These are phyloP conservation scores for Taphrina communis DNA, from an alignment of 1,139 yeast genomes.

Conservation along the genomic window DNA sequence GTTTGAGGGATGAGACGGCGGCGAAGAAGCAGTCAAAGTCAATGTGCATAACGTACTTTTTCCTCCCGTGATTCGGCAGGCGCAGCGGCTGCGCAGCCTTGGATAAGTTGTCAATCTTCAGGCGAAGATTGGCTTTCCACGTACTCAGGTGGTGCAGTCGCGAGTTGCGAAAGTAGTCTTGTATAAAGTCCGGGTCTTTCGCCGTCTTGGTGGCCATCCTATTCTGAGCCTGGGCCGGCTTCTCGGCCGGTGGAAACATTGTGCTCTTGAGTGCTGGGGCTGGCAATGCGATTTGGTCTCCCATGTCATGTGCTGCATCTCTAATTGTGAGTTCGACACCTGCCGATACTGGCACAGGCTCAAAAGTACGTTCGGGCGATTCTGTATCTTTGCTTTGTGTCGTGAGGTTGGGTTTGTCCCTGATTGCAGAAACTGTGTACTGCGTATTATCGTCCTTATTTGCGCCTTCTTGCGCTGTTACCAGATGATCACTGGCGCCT, in stretches of 20 bases:
- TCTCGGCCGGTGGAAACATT: neutral
- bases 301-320: neutral
- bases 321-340: neutral
- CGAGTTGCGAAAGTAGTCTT: conserved; percentile 75
- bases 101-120: conserved; percentile 61
- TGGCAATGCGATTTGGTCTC: neutral
- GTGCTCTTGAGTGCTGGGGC: neutral
- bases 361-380: neutral
- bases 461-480: neutral
- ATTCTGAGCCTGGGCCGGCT: neutral
- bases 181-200: conserved; percentile 76
- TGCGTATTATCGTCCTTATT: neutral
- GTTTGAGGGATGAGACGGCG: conserved; percentile 71
- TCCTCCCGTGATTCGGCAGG: conserved; percentile 2
- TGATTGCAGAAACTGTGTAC: neutral
- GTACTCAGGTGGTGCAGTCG: conserved; percentile 84
- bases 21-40: conserved; percentile 97
- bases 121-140: conserved; percentile 80
- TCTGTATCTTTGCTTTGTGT: neutral
- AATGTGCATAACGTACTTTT: conserved; percentile 66
- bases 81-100: conserved; percentile 44
- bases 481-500: neutral
- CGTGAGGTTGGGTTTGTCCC: neutral
- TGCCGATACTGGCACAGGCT: neutral
- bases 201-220: conserved; percentile 56